Base-by-base conservation (phyloP, 2,329 filamentous ascomycete species). In the Diaporthe australafricana region DNA sequence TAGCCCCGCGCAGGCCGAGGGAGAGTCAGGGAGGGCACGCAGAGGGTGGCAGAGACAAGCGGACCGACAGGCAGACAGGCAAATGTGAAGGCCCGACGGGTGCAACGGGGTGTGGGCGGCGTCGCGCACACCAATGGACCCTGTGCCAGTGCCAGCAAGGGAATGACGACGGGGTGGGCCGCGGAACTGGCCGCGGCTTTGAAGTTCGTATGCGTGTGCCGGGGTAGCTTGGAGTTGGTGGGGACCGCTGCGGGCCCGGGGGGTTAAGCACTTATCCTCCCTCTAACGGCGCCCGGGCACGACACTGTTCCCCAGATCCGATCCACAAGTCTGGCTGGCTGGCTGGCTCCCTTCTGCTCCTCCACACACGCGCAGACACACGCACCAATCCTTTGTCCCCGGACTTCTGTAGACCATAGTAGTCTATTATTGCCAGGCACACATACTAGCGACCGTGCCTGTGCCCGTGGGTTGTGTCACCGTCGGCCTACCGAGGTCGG, bases 301-400 rank as follows among this genome's bases (percentile, higher is more conserved):
- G 11, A 35, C n/a, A n/a, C 45, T 27, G 42, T 65, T 63, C 60
- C 60, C 60, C 60, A 65, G 60, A 65, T 65, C 60, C 60, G 60
- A 50, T 50, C 60, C 40, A 48, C 40, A 63, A 25, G 16, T 60
- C 56, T 57, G 53, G 30, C 57, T 62, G 40, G 16, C 25, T 62
- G 40, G 12, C 57, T 62, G 56, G 56, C 40, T 30, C 40, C 40
- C 30, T 48, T 30, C 27, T 40, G 53, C 32, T 40, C 30, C 11
- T 57, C 55, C 27, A 38, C 40, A 48, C 38, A 14, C 38, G 38
- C 32, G 11, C 32, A 40, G 30, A 38, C 48, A 8, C 48, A 30
- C 48, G 8, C 14, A 12, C 53, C 32, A 35, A 9, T 35, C 9
- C 32, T 35, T 35, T 35, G 32, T 35, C 9, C 32, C 32, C 32